phyloP scores from a whole-genome alignment of 2,329 filamentous ascomycete genomes.

The Myriosclerotinia scirpicola region DNA sequence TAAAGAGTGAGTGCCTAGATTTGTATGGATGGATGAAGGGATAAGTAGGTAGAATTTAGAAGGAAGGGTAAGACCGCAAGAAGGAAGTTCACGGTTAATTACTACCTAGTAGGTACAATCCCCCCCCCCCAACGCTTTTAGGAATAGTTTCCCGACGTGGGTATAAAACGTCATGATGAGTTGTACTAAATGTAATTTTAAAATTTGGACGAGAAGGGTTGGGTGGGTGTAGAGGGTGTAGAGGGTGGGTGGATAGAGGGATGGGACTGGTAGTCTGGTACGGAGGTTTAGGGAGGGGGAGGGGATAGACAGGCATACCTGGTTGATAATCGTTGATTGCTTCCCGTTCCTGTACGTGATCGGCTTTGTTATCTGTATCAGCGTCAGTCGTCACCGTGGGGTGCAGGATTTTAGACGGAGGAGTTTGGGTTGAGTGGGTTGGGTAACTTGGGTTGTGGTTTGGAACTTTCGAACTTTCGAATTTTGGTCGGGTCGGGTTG shows the following conservation, averaged over 20 bases:
- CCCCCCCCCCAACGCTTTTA: not conserved
- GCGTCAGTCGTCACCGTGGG: slow-evolving; percentile 15
- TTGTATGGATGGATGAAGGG: too few species aligned
- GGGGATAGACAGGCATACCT: not conserved
- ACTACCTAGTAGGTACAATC: too few species aligned
- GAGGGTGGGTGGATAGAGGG: too few species aligned
- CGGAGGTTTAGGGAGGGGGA: too few species aligned
- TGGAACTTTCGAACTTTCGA: not conserved
- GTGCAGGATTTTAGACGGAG: not conserved
- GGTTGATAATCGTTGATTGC: too few species aligned
- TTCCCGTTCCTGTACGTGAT: slow-evolving; percentile 1
- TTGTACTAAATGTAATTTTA: slow-evolving; percentile 38
- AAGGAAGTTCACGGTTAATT: too few species aligned
- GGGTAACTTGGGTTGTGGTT: not conserved
- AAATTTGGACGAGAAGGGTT: slow-evolving; percentile 20
- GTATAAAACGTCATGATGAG: slow-evolving; percentile 32
- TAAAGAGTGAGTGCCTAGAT: not conserved
- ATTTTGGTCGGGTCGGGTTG: not conserved
- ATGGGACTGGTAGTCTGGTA: too few species aligned
- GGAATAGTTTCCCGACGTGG: not conserved
- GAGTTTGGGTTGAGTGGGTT: not conserved
- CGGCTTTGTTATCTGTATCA: not conserved
- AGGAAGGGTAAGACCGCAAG: too few species aligned
- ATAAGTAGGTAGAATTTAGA: too few species aligned
- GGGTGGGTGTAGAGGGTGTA: not conserved